These are phyloP conservation scores for Patellifolia procumbens DNA, from an alignment of 179 eudicot genomes.

Conservation along the genomic window DNA sequence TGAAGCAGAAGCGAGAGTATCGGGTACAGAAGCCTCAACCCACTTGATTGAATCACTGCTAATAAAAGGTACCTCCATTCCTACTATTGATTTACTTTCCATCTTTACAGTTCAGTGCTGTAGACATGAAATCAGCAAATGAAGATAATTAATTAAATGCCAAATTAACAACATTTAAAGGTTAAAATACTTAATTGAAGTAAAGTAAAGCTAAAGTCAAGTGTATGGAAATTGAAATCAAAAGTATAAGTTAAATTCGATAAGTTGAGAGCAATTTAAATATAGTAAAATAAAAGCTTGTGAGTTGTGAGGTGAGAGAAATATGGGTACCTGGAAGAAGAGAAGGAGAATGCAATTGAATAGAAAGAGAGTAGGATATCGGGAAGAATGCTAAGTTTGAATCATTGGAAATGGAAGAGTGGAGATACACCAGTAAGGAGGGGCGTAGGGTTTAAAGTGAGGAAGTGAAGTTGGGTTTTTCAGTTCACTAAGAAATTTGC, in stretches of 20 bases:
- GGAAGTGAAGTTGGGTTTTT: too few relatives aligned
- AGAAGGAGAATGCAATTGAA: neutral
- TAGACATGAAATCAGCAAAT: neutral
- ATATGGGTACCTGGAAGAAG: neutral
- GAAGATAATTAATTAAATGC: neutral
- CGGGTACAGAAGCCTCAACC: slow-evolving; percentile 63
- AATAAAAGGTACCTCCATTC: slow-evolving; percentile 76
- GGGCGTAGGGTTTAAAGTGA: neutral
- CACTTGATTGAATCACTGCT: slow-evolving; percentile 69
- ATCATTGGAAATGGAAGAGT: neutral
- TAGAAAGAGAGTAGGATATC: too few relatives aligned
- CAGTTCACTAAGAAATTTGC: too few relatives aligned
- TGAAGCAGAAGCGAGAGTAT: slow-evolving; percentile 20
- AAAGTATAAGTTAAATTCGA: too few relatives aligned
- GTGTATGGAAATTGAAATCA: too few relatives aligned
- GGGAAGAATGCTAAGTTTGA: neutral
- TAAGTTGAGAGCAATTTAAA: too few relatives aligned
- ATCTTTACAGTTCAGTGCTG: slow-evolving; percentile 23
- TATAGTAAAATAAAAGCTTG: neutral
- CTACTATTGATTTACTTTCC: slow-evolving; percentile 49
- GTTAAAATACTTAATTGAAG: neutral
- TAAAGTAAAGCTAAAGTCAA: neutral
- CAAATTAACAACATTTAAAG: neutral
- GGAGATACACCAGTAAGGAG: neutral
- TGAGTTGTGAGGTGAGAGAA: neutral